Evolutionary conservation across 1,284 basidiomycete genomes (phyloP), one percentile per base, ranked within the genome.

Genomic region (Irpex sp.): DNA sequence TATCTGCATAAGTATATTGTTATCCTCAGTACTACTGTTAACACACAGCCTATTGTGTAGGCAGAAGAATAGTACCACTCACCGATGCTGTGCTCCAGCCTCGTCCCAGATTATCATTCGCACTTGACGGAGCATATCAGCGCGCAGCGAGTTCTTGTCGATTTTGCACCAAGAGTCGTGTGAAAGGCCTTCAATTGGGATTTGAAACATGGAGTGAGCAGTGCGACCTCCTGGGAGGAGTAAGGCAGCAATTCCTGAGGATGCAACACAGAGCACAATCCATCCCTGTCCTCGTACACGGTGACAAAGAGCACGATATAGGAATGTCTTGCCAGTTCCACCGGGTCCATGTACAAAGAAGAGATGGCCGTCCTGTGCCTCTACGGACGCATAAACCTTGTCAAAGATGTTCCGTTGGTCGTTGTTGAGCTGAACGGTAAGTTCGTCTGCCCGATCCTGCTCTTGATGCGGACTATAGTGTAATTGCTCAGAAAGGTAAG

Each of bases 51-150:
- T n/a, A n/a, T n/a, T n/a, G n/a, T n/a, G n/a, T n/a, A n/a, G n/a
- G n/a, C n/a, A n/a, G n/a, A n/a, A n/a, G n/a, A n/a, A n/a, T n/a
- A n/a, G n/a, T n/a, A n/a, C n/a, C n/a, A n/a, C n/a, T 23, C 23
- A 23, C 23, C 23, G 23, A 23, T 23, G 23, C 23, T 23, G 23
- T 23, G 23, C 23, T 2, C 23, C 23, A 23, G 23, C 23, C 23
- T 23, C 23, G 23, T 23, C 23, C 23, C 23, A 23, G 23, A 23
- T 23, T 23, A 23, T 23, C 23, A 23, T 2, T 39, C 75, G 73
- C 71, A 75, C 75, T 5, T 68, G 64, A 0, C 65, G 60, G 0
- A 78, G 51, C 4, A 79, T 72, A 73, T 1, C 42, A 5, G 42
- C 42, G 5, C 42, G 42, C 10, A 45, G 5, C 2, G 42, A 45